Conservation (phyloP, 2,329 filamentous ascomycete genomes). For the Ophiognomonia clavigignenti-juglandacearum region DNA sequence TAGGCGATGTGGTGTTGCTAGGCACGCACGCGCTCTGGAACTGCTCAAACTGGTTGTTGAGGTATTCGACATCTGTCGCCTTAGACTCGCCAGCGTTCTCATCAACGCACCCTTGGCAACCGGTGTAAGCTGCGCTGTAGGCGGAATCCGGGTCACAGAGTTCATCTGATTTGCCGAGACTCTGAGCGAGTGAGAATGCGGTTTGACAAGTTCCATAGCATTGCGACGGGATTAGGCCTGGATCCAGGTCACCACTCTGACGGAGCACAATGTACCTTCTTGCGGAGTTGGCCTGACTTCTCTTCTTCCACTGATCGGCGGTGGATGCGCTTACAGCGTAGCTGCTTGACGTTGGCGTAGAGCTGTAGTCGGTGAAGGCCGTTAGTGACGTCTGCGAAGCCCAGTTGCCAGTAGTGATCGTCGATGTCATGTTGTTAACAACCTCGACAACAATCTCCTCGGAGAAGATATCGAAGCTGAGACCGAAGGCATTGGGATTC, state of each 20-base stretch:
- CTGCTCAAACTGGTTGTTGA: constrained; percentile 35
- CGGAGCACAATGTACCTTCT: constrained; percentile 18
- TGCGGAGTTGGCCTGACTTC: too few species aligned
- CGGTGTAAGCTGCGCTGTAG: constrained; percentile 32
- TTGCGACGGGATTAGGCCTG: constrained; percentile 33
- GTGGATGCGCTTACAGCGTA: constrained; percentile 13
- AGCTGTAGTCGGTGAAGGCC: constrained; percentile 16
- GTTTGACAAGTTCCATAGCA: constrained; percentile 53
- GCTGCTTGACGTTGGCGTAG: constrained; percentile 23
- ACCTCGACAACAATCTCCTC: constrained; percentile 33
- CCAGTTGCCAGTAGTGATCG: constrained; percentile 52
- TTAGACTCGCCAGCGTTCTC: constrained; percentile 22
- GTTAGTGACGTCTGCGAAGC: constrained; percentile 45
- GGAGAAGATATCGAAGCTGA: constrained; percentile 59
- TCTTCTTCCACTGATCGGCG: constrained; percentile 14
- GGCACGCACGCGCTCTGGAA: constrained; percentile 39
- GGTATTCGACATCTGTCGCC: constrained; percentile 27
- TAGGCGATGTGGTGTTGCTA: constrained; percentile 7
- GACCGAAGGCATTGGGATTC: constrained; percentile 56
- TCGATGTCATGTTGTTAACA: constrained; percentile 33
- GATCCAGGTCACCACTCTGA: constrained; percentile 33
- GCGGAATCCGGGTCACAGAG: constrained; percentile 40
- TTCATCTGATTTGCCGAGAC: constrained; percentile 37
- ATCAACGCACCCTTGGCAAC: constrained; percentile 40
- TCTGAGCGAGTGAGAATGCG: constrained; percentile 39